Conservation (phyloP, 2,329 filamentous ascomycete species). For the Colletotrichum sp. region DNA sequence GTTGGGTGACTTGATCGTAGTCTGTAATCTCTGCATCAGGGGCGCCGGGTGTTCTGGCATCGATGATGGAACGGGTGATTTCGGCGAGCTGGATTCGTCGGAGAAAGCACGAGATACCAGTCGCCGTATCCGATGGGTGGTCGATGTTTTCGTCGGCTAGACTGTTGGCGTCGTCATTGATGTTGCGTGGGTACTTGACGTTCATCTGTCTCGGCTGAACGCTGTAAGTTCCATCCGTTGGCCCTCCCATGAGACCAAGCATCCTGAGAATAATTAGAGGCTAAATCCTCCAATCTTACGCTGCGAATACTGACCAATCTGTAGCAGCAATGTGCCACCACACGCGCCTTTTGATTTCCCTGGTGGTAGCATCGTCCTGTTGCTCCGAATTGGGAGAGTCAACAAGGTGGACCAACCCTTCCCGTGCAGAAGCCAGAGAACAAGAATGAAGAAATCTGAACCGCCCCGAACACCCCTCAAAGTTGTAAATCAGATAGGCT, state of each 20-base stretch:
- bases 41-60: conserved; percentile 30
- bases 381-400: conserved; percentile 35
- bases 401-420: conserved; percentile 42
- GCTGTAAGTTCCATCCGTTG: conserved; percentile 38
- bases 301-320: conserved; percentile 37
- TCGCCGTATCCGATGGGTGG: conserved; percentile 34
- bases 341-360: conserved; percentile 43
- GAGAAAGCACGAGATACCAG: conserved; percentile 40
- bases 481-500: conserved; percentile 41
- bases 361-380: conserved; percentile 26
- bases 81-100: conserved; percentile 42
- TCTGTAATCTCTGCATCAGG: conserved; percentile 32
- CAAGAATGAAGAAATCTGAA: conserved; percentile 34
- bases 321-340: conserved; percentile 49
- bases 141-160: conserved; percentile 30
- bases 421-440: conserved; percentile 23
- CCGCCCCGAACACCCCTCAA: conserved; percentile 38
- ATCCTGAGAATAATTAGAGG: conserved; percentile 29
- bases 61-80: conserved; percentile 37
- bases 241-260: conserved; percentile 38
- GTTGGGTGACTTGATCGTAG: conserved; percentile 34
- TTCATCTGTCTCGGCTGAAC: conserved; percentile 43
- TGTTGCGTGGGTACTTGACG: conserved; percentile 41
- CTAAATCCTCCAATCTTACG: no score
- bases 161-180: conserved; percentile 40